Conservation (phyloP, 2,329 filamentous ascomycete genomes). For the Diaporthe nobilis region DNA sequence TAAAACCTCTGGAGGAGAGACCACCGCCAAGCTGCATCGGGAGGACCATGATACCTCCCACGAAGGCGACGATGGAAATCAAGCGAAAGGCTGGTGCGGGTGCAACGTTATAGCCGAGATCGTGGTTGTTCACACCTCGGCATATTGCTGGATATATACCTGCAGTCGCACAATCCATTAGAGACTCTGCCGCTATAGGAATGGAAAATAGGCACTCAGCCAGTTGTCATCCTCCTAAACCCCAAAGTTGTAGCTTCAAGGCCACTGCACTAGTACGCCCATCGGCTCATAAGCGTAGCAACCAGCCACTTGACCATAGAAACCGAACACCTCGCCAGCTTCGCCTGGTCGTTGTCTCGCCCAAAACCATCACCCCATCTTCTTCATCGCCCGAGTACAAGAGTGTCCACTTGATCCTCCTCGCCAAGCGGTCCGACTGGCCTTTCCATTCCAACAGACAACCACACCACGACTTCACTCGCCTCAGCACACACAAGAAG, state of each 20-base stretch:
- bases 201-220: not conserved
- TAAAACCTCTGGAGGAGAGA: conserved; percentile 56
- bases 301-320: no score
- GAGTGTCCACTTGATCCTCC: not conserved
- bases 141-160: not conserved
- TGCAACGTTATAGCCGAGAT: conserved; percentile 5
- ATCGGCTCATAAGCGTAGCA: not conserved
- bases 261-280: no score
- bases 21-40: conserved; percentile 62
- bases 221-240: no score
- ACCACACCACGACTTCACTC: not conserved
- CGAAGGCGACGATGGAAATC: conserved; percentile 51
- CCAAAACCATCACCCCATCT: not conserved
- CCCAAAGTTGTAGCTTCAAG: no score
- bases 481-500: not conserved
- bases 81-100: conserved; percentile 40
- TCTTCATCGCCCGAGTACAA: not conserved
- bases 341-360: not conserved
- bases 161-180: not conserved
- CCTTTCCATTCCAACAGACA: no score
- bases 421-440: not conserved
- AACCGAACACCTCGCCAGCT: not conserved
- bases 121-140: not conserved
- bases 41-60: conserved; percentile 56
- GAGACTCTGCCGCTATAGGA: no score